These are phyloP conservation scores for Ophiostoma sp. DNA, from an alignment of 2,329 filamentous ascomycete species.

Conservation along the genomic window DNA sequence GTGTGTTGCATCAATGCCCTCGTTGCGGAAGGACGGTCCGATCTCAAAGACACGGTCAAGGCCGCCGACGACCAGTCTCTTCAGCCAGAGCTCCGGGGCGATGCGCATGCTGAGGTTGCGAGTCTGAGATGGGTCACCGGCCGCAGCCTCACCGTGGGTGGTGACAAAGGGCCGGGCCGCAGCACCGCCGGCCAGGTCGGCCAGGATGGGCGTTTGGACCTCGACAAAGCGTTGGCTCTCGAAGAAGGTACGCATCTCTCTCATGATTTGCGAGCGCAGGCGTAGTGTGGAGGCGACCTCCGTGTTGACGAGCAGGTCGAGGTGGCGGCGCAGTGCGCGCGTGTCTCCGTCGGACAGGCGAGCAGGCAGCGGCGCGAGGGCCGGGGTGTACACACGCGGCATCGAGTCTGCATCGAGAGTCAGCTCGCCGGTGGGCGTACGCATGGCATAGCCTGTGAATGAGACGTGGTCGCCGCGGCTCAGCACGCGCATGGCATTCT, in stretches of 20 bases:
- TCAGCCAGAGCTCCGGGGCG: constrained; percentile 91
- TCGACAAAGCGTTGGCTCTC: constrained; percentile 69
- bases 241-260: constrained; percentile 68
- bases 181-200: constrained; percentile 77
- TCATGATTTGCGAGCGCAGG: constrained; percentile 68
- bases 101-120: constrained; percentile 66
- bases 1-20: constrained; percentile 83
- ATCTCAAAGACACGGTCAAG: constrained; percentile 90
- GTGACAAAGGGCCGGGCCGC: constrained; percentile 83
- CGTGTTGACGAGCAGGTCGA: constrained; percentile 76
- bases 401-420: constrained; percentile 64
- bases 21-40: constrained; percentile 86
- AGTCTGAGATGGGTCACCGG: background rate
- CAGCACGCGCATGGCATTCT: constrained; percentile 58
- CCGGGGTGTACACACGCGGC: constrained; percentile 69
- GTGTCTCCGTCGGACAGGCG: constrained; percentile 65
- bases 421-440: constrained; percentile 67
- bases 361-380: constrained; percentile 71
- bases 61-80: constrained; percentile 82
- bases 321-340: constrained; percentile 69
- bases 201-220: constrained; percentile 85
- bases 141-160: constrained; percentile 35
- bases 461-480: constrained; percentile 79
- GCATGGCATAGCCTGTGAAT: constrained; percentile 62
- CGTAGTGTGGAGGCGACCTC: constrained; percentile 57